Base-by-base conservation (phyloP, 495 filamentous ascomycete species). In the Darksidea phi region DNA sequence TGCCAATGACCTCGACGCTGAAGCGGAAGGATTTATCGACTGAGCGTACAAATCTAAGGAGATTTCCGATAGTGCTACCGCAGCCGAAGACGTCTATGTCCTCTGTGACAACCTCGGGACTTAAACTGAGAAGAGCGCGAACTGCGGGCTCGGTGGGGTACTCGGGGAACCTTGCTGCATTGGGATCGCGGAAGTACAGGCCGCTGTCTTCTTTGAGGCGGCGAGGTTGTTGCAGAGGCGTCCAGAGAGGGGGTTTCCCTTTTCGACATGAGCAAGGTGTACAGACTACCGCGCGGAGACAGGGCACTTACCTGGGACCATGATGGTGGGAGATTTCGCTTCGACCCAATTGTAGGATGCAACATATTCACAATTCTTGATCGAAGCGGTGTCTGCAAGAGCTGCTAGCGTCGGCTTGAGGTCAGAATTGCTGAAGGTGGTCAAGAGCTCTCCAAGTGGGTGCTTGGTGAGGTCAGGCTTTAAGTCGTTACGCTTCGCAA, bases 81-180 rank as follows among this genome's bases (percentile, higher is more conserved):
- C 87, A 89, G 0, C 74, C 83, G 26, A 89, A 71, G 21, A 89
- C 70, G 57, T 89, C 84, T n/a, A 88, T 54, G 10, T 63, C 52
- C 6, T 61, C 47, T 15, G 76, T 66, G 0, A 72, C 28, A 32
- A 79, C 77, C 1, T 76, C 66, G 1, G 74, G 71, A 0, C 77
- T 42, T 4, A 70, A 52, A 1, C 18, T 59, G 6, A 80, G 54
- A 0, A 84, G 52, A 1, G 82, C 73, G 57, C 72, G 70, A 5
- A 89, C 75, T 4, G 79, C 77, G 1, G 87, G 85, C 63, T 86
- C 80, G 11, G 84, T 70, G 0, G 85, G 85, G 59, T 85, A 75
- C 0, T 61, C 60, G 7, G 84, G 77, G 63, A 78, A 84, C 1
- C 73, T 74, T 6, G 84, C 83, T 13, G 84, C 78, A 67, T 89